Evolutionary conservation across 78 protist species (phyloP), one percentile per base, ranked within the genome.

Genomic region (Tieghemostelium lacteum): DNA sequence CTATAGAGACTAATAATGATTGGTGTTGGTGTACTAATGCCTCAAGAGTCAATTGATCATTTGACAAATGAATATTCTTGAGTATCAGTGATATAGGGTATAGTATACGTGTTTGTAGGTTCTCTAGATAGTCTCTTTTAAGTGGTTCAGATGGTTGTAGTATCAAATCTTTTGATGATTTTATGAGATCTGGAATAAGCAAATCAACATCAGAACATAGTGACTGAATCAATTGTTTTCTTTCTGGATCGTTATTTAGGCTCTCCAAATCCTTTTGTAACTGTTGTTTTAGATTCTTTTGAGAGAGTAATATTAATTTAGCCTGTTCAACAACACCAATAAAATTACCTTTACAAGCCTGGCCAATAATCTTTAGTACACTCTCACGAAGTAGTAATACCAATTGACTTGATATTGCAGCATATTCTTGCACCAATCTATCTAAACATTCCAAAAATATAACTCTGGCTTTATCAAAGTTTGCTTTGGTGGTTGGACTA

Each of bases 111-210:
- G 57, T 69, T 28, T 57, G 42, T n/a, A 83, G 26, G 8, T 12
- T 28, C 33, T 83, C 91, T 29, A 83, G 31, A 31, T 12, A 0
- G 14, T 69, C 80, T 45, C 78, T 66, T 58, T 69, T 66, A 28
- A 39, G 52, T 22, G 42, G 66, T 31, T 83, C 91, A 42, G 45
- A 28, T 28, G 39, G 8, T 24, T 80, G 34, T 42, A 74, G 29
- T 39, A 60, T 42, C 29, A 45, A 37, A 33, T 83, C 66, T 22
- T 50, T 83, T 14, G 91, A 66, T 1, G 76, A 73, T 29, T 42
- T 58, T 24, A 83, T 83, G 3, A 83, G 24, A 20, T 45, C 64
- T 14, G 91, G 91, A 17, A 63, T 55, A 22, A 58, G 8, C 0
- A 29, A 10, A 57, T 83, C 91, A 39, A 83, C 55, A 31, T 83